Conservation (phyloP, 148 eudicot species). For the Fagopyrum esculentum region DNA sequence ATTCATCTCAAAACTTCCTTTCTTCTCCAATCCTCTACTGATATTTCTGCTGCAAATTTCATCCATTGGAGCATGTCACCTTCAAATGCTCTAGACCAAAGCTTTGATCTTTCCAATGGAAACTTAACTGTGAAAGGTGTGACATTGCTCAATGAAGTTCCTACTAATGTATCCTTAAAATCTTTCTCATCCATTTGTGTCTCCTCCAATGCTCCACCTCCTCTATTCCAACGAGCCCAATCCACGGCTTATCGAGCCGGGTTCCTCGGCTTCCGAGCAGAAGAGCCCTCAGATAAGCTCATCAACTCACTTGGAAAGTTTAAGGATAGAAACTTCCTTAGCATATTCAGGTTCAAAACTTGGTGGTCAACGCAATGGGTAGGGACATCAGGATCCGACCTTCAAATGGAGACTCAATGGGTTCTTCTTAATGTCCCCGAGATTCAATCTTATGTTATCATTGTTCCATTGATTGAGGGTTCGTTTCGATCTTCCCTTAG, state of each 20-base stretch:
- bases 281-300: constrained; percentile 33
- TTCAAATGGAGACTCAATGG: constrained; percentile 76
- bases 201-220: constrained; percentile 38
- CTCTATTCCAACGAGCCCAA: constrained; percentile 35
- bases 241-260: constrained; percentile 42
- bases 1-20: no score
- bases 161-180: constrained; percentile 39
- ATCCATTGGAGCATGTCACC: not conserved
- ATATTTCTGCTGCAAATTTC: no score
- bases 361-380: constrained; percentile 87
- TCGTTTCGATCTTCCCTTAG: constrained; percentile 47
- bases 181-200: constrained; percentile 37
- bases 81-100: not conserved
- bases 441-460: constrained; percentile 34
- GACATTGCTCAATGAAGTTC: constrained; percentile 43
- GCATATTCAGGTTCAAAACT: constrained; percentile 68
- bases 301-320: constrained; percentile 48
- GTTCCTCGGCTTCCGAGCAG: constrained; percentile 47
- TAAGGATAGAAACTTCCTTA: constrained; percentile 40
- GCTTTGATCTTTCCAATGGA: constrained; percentile 33
- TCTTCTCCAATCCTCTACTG: no score
- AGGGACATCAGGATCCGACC: constrained; percentile 46
- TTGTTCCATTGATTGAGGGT: constrained; percentile 53
- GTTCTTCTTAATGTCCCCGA: constrained; percentile 53
- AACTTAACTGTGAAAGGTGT: constrained; percentile 37